Conservation (phyloP, 768 basidiomycete genomes). For the Pulveroboletus sp. region DNA sequence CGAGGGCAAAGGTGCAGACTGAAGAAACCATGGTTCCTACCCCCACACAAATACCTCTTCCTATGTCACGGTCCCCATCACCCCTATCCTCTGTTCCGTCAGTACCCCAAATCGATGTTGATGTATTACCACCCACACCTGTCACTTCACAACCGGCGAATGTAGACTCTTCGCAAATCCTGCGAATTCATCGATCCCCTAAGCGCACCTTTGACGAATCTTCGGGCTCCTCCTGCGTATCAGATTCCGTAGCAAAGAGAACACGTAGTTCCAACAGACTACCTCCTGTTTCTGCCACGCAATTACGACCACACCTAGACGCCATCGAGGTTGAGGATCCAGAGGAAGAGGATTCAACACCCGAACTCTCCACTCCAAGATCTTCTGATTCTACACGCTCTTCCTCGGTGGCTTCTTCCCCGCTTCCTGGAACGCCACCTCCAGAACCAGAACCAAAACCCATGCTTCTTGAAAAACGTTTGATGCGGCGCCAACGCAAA, state of each 20-base stretch:
- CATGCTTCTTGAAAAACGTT: conserved; percentile 28
- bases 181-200: conserved; percentile 45
- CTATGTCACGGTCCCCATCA: conserved; percentile 37
- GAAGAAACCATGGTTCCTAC: conserved; percentile 22
- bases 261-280: conserved; percentile 30
- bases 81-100: conserved; percentile 28
- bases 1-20: conserved; percentile 17
- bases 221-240: conserved; percentile 39
- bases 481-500: conserved; percentile 69
- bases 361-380: conserved; percentile 41
- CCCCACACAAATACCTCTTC: conserved; percentile 35
- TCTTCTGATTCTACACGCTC: conserved; percentile 30
- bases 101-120: conserved; percentile 23
- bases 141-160: conserved; percentile 14
- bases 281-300: conserved; percentile 11
- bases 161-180: conserved; percentile 12
- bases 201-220: conserved; percentile 61
- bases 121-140: conserved; percentile 28
- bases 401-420: conserved; percentile 33
- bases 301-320: conserved; percentile 13
- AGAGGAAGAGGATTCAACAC: conserved; percentile 34
- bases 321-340: conserved; percentile 28
- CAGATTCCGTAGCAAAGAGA: conserved; percentile 35
- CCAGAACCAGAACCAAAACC: conserved; percentile 21
- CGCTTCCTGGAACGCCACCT: conserved; percentile 35